A percentile compares a stretch with the other conserved stretches of the same genome.
Evolutionary conservation across 441 rosid genomes (phyloP).

Genomic region (Erysimum pusillum): DNA sequence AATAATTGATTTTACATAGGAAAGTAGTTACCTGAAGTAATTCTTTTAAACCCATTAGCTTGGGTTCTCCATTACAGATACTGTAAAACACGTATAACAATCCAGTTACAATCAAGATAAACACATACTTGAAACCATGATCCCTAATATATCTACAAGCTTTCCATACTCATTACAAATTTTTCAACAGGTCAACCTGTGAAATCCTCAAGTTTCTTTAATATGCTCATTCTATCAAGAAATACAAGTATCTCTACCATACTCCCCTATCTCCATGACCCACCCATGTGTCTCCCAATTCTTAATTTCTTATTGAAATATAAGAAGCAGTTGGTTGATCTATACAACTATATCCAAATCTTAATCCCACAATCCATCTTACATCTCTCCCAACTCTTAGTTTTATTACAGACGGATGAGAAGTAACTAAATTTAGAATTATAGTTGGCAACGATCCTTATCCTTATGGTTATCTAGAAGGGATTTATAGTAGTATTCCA

Average conservation of each 20-base stretch:
- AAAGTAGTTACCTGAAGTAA: conserved; percentile 78
- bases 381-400: conserved; percentile 13
- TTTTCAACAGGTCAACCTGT: neutral
- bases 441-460: neutral
- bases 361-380: conserved; percentile 6
- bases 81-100: conserved; percentile 51
- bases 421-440: conserved; percentile 10
- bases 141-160: conserved; percentile 6
- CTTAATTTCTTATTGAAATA: neutral
- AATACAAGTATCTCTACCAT: conserved; percentile 4
- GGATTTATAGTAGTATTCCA: neutral
- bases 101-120: conserved; percentile 31
- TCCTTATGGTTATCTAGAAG: conserved; percentile 8
- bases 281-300: neutral
- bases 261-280: conserved; percentile 2
- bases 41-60: conserved; percentile 89
- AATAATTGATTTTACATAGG: conserved; percentile 6
- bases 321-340: neutral
- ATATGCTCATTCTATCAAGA: conserved; percentile 3
- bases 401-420: conserved; percentile 3
- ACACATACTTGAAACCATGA: conserved; percentile 3
- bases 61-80: conserved; percentile 89
- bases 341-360: conserved; percentile 3
- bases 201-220: conserved; percentile 11
- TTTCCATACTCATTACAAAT: conserved; percentile 1